Percentiles rank a stretch among this genome's conserved stretches.
These are phyloP conservation scores for Calonectria honghensis DNA, from an alignment of 2,329 filamentous ascomycete genomes.

Conservation along the genomic window DNA sequence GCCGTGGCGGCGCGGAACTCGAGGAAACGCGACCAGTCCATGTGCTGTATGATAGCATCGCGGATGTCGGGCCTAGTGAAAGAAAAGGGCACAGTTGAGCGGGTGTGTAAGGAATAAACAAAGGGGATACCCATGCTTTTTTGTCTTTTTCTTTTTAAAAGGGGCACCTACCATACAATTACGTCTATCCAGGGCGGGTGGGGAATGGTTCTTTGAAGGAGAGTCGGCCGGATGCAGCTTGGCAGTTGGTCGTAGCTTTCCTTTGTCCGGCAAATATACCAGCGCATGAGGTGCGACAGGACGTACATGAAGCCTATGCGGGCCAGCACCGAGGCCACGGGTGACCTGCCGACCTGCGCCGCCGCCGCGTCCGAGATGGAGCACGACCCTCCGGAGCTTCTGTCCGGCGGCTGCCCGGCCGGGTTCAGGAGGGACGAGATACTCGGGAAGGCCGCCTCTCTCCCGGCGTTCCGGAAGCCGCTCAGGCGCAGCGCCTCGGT, in stretches of 20 bases:
- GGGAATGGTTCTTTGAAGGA: conserved; percentile 50
- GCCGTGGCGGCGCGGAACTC: conserved; percentile 36
- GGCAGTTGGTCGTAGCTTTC: conserved; percentile 52
- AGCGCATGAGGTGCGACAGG: conserved; percentile 41
- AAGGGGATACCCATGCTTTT: neutral
- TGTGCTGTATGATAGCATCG: conserved; percentile 47
- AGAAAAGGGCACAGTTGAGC: neutral
- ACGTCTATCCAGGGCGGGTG: conserved; percentile 54
- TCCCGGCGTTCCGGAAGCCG: conserved; percentile 26
- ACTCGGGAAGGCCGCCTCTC: conserved; percentile 48
- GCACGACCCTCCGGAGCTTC: conserved; percentile 21
- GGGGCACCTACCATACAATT: conserved; percentile 42
- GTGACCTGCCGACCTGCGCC: conserved; percentile 42
- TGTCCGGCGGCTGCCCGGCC: neutral
- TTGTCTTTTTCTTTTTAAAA: neutral
- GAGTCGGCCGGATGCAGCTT: conserved; percentile 48
- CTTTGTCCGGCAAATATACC: conserved; percentile 51
- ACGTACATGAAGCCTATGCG: conserved; percentile 48
- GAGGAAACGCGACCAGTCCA: conserved; percentile 43
- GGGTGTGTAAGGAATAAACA: neutral
- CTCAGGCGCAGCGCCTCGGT: conserved; percentile 40
- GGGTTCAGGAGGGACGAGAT: conserved; percentile 53
- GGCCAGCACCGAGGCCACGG: conserved; percentile 35
- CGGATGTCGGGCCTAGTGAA: conserved; percentile 42
- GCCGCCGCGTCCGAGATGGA: conserved; percentile 44